Evolutionary conservation across 495 filamentous ascomycete species (phyloP).

Genomic region (Aspergillus wentii): DNA sequence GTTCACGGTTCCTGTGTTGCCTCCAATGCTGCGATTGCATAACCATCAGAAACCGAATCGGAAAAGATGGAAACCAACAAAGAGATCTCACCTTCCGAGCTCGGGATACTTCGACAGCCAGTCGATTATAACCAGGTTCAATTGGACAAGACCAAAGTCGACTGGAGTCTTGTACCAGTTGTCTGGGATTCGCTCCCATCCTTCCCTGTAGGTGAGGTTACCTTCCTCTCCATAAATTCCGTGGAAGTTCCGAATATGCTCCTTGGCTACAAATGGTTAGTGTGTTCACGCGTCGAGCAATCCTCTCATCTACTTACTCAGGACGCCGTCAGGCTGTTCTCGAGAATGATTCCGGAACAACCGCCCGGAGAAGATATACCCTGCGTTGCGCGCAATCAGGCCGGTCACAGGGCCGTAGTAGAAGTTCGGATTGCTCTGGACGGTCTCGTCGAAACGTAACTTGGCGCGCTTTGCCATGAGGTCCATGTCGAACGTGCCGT

Average conservation of each 20-base stretch:
- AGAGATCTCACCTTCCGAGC: slow-evolving; percentile 25
- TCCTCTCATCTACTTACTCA: slow-evolving; percentile 21
- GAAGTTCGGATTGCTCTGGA: slow-evolving; percentile 48
- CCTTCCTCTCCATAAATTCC: slow-evolving; percentile 34
- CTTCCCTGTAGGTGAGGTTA: slow-evolving; percentile 36
- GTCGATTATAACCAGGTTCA: slow-evolving; percentile 37
- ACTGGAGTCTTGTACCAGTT: slow-evolving; percentile 56
- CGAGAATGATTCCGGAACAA: slow-evolving; percentile 44
- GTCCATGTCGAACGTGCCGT: slow-evolving; percentile 33
- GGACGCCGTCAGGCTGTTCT: slow-evolving; percentile 38
- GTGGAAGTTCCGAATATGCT: slow-evolving; percentile 43
- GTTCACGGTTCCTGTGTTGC: slow-evolving; percentile 52
- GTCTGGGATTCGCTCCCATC: slow-evolving; percentile 50
- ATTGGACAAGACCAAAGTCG: slow-evolving; percentile 28
- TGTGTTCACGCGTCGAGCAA: not conserved
- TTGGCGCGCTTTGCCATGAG: slow-evolving; percentile 30
- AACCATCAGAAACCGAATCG: too few relatives aligned
- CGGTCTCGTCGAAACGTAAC: slow-evolving; percentile 40
- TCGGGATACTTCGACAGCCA: slow-evolving; percentile 35
- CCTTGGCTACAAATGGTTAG: slow-evolving; percentile 25
- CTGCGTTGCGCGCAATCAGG: slow-evolving; percentile 41
- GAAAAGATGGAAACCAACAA: too few relatives aligned
- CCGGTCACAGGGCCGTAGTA: slow-evolving; percentile 48
- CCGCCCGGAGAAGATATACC: slow-evolving; percentile 37
- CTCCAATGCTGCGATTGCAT: slow-evolving; percentile 36